A percentile compares a stretch with the other conserved stretches of the same genome.
Evolutionary conservation across 1,139 yeast genomes (phyloP).

Genomic region (Geotrichum candidum): DNA sequence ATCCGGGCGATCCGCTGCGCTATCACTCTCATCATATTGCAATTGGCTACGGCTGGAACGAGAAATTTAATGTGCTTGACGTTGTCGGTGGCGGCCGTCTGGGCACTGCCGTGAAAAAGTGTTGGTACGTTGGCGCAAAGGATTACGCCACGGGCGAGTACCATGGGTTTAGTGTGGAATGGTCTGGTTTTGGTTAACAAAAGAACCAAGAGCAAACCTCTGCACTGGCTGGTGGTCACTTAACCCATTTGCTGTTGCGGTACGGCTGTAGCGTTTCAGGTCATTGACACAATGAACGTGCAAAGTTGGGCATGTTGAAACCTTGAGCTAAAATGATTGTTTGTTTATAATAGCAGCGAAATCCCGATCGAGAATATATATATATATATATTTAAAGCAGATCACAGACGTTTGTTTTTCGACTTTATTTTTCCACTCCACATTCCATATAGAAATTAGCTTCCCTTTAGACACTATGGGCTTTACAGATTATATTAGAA

Average conservation of each 20-base stretch:
- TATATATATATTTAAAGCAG: neutral
- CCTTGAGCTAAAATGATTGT: neutral
- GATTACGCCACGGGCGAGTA: constrained; percentile 24
- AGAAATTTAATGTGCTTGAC: constrained; percentile 49
- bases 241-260: neutral
- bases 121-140: constrained; percentile 58
- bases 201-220: neutral
- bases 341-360: neutral
- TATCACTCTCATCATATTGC: constrained; percentile 85
- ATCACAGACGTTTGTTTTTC: neutral
- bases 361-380: neutral
- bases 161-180: constrained; percentile 35
- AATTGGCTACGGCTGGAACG: constrained; percentile 46
- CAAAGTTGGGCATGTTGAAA: neutral
- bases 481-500: constrained; percentile 3
- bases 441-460: neutral
- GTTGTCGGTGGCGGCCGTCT: constrained; percentile 79
- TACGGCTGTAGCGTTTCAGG: neutral
- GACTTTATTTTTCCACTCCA: neutral
- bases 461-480: constrained; percentile 2
- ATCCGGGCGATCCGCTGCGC: constrained; percentile 90
- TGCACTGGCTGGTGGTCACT: neutral
- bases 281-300: neutral
- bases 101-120: constrained; percentile 88
- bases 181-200: constrained; percentile 39